These are phyloP conservation scores for Beauveria caledonica DNA, from an alignment of 2,329 filamentous ascomycete species.

Conservation along the genomic window DNA sequence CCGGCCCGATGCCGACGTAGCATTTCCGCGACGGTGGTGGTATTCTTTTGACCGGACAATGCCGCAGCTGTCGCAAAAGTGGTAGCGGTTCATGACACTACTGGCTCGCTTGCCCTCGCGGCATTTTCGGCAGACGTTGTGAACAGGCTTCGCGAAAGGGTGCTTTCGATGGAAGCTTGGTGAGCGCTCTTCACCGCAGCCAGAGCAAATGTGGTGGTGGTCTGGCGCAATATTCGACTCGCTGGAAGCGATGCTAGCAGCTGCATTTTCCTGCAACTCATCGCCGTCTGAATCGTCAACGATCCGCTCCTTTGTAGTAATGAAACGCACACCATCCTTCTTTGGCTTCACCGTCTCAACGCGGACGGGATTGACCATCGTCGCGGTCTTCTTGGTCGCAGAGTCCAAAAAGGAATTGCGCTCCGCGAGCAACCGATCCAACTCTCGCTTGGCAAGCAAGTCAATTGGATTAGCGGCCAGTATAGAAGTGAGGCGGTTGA, in stretches of 20 bases:
- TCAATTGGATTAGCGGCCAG: background rate
- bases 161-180: constrained; percentile 26
- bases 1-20: background rate
- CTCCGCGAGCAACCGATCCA: background rate
- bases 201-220: constrained; percentile 26
- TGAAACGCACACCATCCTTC: background rate
- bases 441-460: background rate
- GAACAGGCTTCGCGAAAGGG: constrained; percentile 21
- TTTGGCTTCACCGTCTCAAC: background rate
- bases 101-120: constrained; percentile 19
- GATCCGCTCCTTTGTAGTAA: background rate
- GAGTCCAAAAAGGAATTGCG: constrained; percentile 2
- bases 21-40: constrained; percentile 17
- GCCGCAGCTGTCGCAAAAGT: constrained; percentile 37
- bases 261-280: background rate
- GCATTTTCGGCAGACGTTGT: constrained; percentile 29
- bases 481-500: background rate
- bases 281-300: background rate
- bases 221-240: background rate
- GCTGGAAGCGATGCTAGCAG: background rate
- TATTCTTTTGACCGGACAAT: constrained; percentile 31
- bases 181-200: constrained; percentile 29
- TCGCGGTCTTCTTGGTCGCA: constrained; percentile 3
- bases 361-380: background rate
- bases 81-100: constrained; percentile 20